A percentile compares a stretch with the other conserved stretches of the same genome.
Evolutionary conservation across 805 yeast genomes (phyloP).

Genomic region (Monosporozyma solicola): DNA sequence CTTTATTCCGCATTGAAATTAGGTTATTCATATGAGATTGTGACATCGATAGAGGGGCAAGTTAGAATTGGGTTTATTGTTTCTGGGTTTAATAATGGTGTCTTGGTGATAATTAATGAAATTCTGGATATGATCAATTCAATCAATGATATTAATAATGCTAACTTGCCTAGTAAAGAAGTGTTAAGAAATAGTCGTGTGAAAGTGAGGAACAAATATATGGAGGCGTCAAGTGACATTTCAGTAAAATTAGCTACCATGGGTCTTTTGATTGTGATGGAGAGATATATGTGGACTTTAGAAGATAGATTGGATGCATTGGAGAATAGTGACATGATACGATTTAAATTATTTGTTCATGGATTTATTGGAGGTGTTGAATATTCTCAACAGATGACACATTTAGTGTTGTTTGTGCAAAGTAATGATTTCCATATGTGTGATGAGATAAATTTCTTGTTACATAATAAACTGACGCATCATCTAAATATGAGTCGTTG

Average conservation of each 20-base stretch:
- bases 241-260: slow-evolving; percentile 43
- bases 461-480: slow-evolving; percentile 21
- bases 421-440: slow-evolving; percentile 36
- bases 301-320: slow-evolving; percentile 49
- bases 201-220: slow-evolving; percentile 39
- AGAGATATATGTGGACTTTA: slow-evolving; percentile 45
- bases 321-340: slow-evolving; percentile 37
- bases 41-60: slow-evolving; percentile 47
- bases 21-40: slow-evolving; percentile 49
- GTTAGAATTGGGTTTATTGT: slow-evolving; percentile 44
- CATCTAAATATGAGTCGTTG: slow-evolving; percentile 15
- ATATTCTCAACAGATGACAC: slow-evolving; percentile 1
- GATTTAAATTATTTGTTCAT: slow-evolving; percentile 27
- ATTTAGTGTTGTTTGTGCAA: slow-evolving; percentile 37
- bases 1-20: slow-evolving; percentile 49
- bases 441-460: slow-evolving; percentile 19
- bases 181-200: slow-evolving; percentile 41
- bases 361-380: slow-evolving; percentile 15
- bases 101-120: slow-evolving; percentile 27
- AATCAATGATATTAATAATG: slow-evolving; percentile 5
- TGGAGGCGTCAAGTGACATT: slow-evolving; percentile 33
- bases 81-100: slow-evolving; percentile 42
- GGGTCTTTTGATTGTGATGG: slow-evolving; percentile 45
- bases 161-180: slow-evolving; percentile 20
- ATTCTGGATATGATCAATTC: slow-evolving; percentile 29